Evolutionary conservation across 2,329 filamentous ascomycete species (phyloP).

Genomic region (Macrophomina pseudophaseolina): DNA sequence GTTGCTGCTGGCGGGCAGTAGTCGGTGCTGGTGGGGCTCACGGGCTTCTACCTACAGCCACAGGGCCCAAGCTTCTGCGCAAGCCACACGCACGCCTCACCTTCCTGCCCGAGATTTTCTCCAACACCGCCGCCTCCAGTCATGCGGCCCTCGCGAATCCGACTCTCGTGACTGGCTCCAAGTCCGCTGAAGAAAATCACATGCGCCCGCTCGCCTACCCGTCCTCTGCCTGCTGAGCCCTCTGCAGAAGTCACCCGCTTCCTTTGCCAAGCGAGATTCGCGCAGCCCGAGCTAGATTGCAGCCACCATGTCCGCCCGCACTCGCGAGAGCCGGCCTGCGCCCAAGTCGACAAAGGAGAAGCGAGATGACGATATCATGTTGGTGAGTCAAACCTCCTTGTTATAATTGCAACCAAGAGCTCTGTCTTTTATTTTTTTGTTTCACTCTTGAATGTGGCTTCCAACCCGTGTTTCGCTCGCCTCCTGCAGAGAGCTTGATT

Average conservation of each 20-base stretch:
- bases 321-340: constrained; percentile 16
- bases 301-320: constrained; percentile 6
- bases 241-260: constrained; percentile 6
- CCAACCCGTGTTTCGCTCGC: not conserved
- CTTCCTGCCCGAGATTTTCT: constrained; percentile 11
- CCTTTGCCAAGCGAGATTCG: constrained; percentile 21
- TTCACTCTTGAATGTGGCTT: not conserved
- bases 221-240: not conserved
- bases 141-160: not conserved
- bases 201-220: not conserved
- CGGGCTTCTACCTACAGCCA: not conserved
- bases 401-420: not conserved
- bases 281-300: not conserved
- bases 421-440: not conserved
- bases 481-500: not conserved
- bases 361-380: constrained; percentile 45
- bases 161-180: not conserved
- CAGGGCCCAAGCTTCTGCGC: constrained; percentile 3
- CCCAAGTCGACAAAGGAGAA: constrained; percentile 28
- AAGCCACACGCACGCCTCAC: constrained; percentile 14
- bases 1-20: not conserved
- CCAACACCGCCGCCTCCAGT: not conserved
- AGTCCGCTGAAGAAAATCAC: not conserved
- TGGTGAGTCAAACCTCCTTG: constrained; percentile 14
- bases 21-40: constrained; percentile 14